Percentiles rank a stretch among this genome's conserved stretches.
phyloP scores from a whole-genome alignment of 305 asterid species.

The Rubia balearica region DNA sequence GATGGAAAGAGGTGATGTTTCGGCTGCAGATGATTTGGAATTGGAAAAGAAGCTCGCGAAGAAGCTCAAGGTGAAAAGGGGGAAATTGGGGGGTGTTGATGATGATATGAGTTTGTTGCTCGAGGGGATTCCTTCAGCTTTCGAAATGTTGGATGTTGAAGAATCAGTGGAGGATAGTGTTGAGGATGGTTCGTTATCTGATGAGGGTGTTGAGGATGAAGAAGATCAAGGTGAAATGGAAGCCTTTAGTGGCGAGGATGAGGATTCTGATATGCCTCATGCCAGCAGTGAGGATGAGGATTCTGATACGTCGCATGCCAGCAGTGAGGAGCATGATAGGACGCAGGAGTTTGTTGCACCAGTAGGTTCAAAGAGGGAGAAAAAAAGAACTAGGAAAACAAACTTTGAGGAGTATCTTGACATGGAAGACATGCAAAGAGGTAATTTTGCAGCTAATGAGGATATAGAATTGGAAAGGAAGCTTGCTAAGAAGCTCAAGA shows the following conservation, averaged over 20 bases:
- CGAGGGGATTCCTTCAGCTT: conserved; percentile 50
- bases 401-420: conserved; percentile 41
- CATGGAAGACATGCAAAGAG: conserved; percentile 26
- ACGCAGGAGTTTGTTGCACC: conserved; percentile 21
- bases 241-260: conserved; percentile 18
- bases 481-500: conserved; percentile 71
- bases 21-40: conserved; percentile 46
- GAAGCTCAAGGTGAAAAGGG: conserved; percentile 72
- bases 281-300: conserved; percentile 26
- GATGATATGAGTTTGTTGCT: conserved; percentile 54
- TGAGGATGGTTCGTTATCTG: conserved; percentile 14
- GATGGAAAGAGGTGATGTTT: conserved; percentile 27
- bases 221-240: conserved; percentile 32
- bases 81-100: conserved; percentile 41
- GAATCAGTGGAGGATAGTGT: conserved; percentile 14
- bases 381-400: conserved; percentile 30
- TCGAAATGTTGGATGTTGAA: conserved; percentile 26
- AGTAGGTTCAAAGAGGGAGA: conserved; percentile 26
- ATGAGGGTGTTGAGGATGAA: conserved; percentile 13
- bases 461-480: conserved; percentile 50
- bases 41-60: conserved; percentile 66
- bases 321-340: conserved; percentile 26
- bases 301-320: conserved; percentile 25
- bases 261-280: conserved; percentile 26
- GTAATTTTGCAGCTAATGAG: conserved; percentile 28